Percentiles rank a stretch among this genome's conserved stretches.
Conservation (phyloP, 148 eudicot genomes). For the Amaranthus hypochondriacus region DNA sequence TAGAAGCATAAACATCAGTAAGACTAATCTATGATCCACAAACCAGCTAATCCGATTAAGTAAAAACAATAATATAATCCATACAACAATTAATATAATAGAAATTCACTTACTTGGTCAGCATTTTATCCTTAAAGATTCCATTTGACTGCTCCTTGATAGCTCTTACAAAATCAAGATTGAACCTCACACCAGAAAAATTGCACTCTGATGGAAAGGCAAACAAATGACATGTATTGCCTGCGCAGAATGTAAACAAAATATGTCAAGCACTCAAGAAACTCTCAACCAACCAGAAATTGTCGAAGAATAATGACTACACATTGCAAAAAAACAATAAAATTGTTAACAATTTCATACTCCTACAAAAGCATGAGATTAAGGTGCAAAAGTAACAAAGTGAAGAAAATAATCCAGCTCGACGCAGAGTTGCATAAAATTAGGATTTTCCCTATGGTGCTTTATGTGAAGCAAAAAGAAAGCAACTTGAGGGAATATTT, state of each 20-base stretch:
- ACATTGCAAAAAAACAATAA: not conserved
- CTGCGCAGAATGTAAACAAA: slow-evolving; percentile 41
- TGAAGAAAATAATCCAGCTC: not conserved
- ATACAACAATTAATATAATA: not conserved
- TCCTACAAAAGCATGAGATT: not conserved
- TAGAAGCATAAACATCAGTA: not conserved
- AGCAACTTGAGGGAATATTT: no score
- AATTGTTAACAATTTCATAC: not conserved
- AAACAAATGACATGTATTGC: slow-evolving; percentile 63
- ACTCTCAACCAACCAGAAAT: not conserved
- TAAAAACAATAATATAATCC: not conserved
- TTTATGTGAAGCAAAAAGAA: no score
- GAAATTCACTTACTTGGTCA: slow-evolving; percentile 45
- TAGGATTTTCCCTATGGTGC: not conserved
- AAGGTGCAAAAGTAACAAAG: not conserved
- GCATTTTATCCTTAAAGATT: slow-evolving; percentile 43
- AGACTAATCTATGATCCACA: not conserved
- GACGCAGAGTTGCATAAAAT: not conserved
- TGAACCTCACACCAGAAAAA: slow-evolving; percentile 78
- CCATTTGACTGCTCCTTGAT: slow-evolving; percentile 53
- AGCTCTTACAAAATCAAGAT: slow-evolving; percentile 62
- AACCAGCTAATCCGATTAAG: not conserved
- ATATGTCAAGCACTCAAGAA: not conserved
- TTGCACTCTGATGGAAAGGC: slow-evolving; percentile 99
- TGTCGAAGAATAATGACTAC: not conserved